These are phyloP conservation scores for Fagus sylvatica DNA, from an alignment of 306 rosid genomes.

Conservation along the genomic window DNA sequence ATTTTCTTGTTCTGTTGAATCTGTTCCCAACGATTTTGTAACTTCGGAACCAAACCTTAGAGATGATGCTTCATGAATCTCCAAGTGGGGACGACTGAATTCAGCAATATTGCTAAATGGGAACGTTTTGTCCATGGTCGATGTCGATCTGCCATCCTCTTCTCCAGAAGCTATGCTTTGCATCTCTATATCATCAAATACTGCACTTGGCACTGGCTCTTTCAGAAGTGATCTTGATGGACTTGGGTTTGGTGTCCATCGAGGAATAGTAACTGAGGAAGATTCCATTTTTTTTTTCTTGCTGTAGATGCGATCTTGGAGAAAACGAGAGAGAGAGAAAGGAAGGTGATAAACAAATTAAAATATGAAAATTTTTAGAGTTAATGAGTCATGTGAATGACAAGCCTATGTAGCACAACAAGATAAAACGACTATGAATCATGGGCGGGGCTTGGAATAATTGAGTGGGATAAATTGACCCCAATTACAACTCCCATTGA, in stretches of 20 bases:
- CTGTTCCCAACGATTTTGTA: background rate
- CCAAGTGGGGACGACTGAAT: background rate
- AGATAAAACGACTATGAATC: too few relatives aligned
- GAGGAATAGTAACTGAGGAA: background rate
- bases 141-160: background rate
- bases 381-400: too few relatives aligned
- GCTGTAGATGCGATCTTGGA: background rate
- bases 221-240: background rate
- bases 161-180: slow-evolving; percentile 14
- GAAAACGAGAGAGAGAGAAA: too few relatives aligned
- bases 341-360: too few relatives aligned
- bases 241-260: slow-evolving; percentile 35
- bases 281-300: background rate
- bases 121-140: slow-evolving; percentile 3
- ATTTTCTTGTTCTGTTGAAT: background rate
- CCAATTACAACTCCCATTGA: too few relatives aligned
- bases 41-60: background rate
- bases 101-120: slow-evolving; percentile 21
- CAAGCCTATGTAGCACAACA: too few relatives aligned
- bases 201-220: background rate
- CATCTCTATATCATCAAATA: background rate
- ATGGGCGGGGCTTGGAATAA: too few relatives aligned
- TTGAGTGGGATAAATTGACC: too few relatives aligned
- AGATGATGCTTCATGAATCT: background rate
- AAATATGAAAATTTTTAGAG: too few relatives aligned